A percentile compares a stretch with the other conserved stretches of the same genome.
Conservation (phyloP, 495 filamentous ascomycete species). For the Beverwykella pulmonaria region DNA sequence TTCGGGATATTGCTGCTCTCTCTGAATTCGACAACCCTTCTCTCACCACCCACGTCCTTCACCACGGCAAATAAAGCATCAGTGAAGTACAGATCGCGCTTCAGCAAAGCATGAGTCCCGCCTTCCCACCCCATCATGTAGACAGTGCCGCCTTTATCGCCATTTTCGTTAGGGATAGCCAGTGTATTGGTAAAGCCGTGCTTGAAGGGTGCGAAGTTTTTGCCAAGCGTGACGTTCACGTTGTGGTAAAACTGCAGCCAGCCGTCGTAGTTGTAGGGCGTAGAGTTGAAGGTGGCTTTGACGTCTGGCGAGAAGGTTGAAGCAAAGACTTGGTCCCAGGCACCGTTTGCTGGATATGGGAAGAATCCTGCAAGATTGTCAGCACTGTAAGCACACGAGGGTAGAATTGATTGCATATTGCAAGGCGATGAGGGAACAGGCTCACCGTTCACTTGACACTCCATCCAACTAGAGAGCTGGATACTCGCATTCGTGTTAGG, state of each 20-base stretch:
- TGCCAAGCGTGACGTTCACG: constrained; percentile 26
- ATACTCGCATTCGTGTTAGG: constrained; percentile 23
- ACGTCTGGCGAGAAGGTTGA: constrained; percentile 15
- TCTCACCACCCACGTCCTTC: constrained; percentile 13
- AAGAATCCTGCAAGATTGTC: constrained; percentile 26
- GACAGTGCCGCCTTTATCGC: constrained; percentile 29
- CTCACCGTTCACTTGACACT: constrained; percentile 31
- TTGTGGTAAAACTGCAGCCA: constrained; percentile 25
- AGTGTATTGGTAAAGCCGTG: constrained; percentile 27
- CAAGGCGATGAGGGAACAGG: background rate
- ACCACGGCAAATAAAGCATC: constrained; percentile 32
- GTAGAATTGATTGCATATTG: background rate
- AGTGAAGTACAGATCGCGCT: constrained; percentile 25
- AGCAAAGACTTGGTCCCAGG: constrained; percentile 30
- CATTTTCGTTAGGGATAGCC: constrained; percentile 25
- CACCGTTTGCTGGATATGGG: constrained; percentile 31
- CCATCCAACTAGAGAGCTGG: constrained; percentile 28
- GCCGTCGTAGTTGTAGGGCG: constrained; percentile 28
- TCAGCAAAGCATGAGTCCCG: constrained; percentile 7
- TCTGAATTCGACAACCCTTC: constrained; percentile 31
- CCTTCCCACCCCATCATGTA: constrained; percentile 36
- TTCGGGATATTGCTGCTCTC: constrained; percentile 34
- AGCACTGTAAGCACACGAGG: background rate
- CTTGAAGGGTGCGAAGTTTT: constrained; percentile 24
- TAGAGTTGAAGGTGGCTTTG: constrained; percentile 32